Evolutionary conservation across 73 alveolate species (phyloP).

Genomic region (Paramecium tetraurelia): DNA sequence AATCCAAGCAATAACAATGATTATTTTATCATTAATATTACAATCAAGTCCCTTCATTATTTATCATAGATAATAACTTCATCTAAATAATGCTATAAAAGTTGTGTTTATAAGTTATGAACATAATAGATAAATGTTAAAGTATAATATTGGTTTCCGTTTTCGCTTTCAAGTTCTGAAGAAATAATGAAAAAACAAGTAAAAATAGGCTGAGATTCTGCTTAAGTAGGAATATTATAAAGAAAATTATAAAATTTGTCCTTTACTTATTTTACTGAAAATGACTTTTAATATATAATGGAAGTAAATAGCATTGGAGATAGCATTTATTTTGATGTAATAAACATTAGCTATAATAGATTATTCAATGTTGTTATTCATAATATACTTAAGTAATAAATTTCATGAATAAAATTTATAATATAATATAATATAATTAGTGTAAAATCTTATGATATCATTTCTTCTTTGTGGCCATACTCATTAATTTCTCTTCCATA

Average conservation of each 20-base stretch:
- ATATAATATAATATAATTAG: neutral
- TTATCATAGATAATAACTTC: neutral
- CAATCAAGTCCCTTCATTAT: neutral
- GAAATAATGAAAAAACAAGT: too few relatives aligned
- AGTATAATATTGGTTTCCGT: too few relatives aligned
- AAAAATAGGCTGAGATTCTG: too few relatives aligned
- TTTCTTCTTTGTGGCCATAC: neutral
- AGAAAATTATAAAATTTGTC: too few relatives aligned
- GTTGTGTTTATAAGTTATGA: neutral
- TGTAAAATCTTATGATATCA: neutral
- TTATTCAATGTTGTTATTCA: too few relatives aligned
- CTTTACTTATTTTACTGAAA: neutral
- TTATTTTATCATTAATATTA: neutral
- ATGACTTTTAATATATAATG: neutral
- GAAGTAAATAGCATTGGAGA: neutral
- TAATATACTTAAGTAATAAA: too few relatives aligned
- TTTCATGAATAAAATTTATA: neutral
- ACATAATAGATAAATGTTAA: too few relatives aligned
- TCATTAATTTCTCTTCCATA: constrained; percentile 20
- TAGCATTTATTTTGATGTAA: too few relatives aligned
- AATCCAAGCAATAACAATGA: neutral
- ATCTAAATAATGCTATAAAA: neutral
- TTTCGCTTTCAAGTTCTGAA: too few relatives aligned
- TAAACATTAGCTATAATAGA: too few relatives aligned
- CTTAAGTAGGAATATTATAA: too few relatives aligned